Base-by-base conservation (phyloP, 2,329 filamentous ascomycete genomes). In the Colletotrichum lindemuthianum region DNA sequence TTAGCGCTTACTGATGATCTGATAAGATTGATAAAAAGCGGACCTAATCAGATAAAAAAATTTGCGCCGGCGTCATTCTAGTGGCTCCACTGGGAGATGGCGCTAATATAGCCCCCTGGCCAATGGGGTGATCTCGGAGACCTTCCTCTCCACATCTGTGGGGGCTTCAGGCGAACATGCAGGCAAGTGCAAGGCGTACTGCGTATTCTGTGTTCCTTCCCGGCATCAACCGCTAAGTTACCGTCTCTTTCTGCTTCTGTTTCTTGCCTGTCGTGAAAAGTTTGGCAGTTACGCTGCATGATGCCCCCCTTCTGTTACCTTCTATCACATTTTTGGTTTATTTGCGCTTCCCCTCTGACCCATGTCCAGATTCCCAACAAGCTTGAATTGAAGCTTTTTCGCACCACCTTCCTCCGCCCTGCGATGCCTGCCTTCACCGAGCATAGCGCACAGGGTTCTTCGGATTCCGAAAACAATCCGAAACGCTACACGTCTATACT, bases 21-120 rank as follows among this genome's bases (percentile, higher is more conserved):
- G 64, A 66, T 66, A 66, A 66, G 64, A 66, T 66, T 54, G 54
- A 40, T 10, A 65, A 65, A 61, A 59, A 44, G 39, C 59, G 63
- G 24, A 12, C 50, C 6, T 3, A 16, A 63, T 66, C 59, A 54
- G 64, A 63, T 63, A 63, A 63, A 63, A 24, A 55, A 55, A 15
- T 66, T 56, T 59, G 48, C 59, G 36, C 11, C 48, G 16, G 47
- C 48, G 40, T 51, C 40, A 61, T 33, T 55, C 15, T n/a, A 39
- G 10, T 12, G 51, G 58, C 58, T 34, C 61, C 61, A 61, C 24
- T 5, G 2, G 4, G 4, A 4, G 24, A 24, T 24, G 24, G 24
- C 24, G 24, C 24, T 24, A 24, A 24, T 4, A 24, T 3, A 24
- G 24, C 24, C 24, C 2, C 1, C 24, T 24, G 24, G 45, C 58